Base-by-base conservation (phyloP, 305 asterid species). In the Euphrasia arctica region DNA sequence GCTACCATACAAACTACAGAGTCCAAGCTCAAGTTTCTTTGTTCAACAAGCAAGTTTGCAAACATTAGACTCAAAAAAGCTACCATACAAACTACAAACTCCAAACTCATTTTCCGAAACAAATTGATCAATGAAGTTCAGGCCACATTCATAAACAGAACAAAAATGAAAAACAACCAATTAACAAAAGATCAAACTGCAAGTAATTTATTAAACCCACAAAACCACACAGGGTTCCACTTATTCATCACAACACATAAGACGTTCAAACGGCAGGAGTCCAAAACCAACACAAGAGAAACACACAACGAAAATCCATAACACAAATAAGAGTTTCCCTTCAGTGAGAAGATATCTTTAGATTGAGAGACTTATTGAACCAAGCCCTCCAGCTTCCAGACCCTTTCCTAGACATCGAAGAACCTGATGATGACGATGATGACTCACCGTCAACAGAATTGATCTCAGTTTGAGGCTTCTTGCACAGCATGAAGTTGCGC, bases 401-500 rank as follows among this genome's bases (percentile, higher is more conserved):
- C 42, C 80, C 79, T 88, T 90, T 90, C 12, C 88, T 75, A n/a
- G 86, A 39, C 28, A 77, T 51, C 4, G 74, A 52, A 7, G 74
- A 41, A n/a, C 70, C 56, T 6, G 74, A 49, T 36, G 75, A n/a
- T 67, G 75, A 72, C 63, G 74, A 49, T 36, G 75, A n/a, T 67
- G 75, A 72, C 63, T 72, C 85, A 4, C 61, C 69, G 5, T 64
- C 82, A 7, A 36, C 41, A 9, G 80, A 27, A 10, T 75, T 39
- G 2, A 7, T 76, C 68, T 79, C 88, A 0, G 72, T 15, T 63
- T 82, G 72, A 0, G 96, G 99, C 77, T 90, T 89, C 93, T 85
- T 93, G 85, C 89, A 89, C 41, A 93, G 88, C 82, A 83, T 74
- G 69, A 93, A 93, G 59, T 82, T 93, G 13, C 97, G 85, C 4